Evolutionary conservation across 78 protist species (phyloP).

Genomic region (Dictyostelium discoideum): DNA sequence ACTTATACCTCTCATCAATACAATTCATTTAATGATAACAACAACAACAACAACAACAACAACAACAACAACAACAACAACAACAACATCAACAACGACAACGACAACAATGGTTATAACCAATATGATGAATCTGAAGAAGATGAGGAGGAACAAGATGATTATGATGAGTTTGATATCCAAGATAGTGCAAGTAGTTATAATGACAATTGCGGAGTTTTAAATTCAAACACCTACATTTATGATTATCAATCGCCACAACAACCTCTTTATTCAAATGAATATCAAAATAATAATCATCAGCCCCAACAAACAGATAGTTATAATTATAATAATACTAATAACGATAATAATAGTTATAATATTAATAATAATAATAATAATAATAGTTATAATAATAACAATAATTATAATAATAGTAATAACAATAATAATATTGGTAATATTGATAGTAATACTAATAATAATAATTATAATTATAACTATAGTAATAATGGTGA

Average conservation of each 20-base stretch:
- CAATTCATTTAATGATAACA: not conserved
- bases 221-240: not conserved
- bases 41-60: not conserved
- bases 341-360: not conserved
- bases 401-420: not conserved
- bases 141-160: not conserved
- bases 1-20: not conserved
- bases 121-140: not conserved
- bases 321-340: not conserved
- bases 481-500: not conserved
- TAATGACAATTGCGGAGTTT: not conserved
- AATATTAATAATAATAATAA: not conserved
- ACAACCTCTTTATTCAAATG: not conserved
- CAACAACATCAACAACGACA: no score
- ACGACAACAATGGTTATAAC: not conserved
- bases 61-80: not conserved
- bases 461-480: not conserved
- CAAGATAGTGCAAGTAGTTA: not conserved
- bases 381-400: not conserved
- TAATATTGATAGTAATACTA: slow-evolving; percentile 3
- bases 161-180: not conserved
- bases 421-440: not conserved
- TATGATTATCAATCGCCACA: not conserved
- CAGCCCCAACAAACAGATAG: not conserved
- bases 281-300: not conserved